Percentiles rank a stretch among this genome's conserved stretches.
These are phyloP conservation scores for Aspergillus biplanus DNA, from an alignment of 495 filamentous ascomycete genomes.

Conservation along the genomic window DNA sequence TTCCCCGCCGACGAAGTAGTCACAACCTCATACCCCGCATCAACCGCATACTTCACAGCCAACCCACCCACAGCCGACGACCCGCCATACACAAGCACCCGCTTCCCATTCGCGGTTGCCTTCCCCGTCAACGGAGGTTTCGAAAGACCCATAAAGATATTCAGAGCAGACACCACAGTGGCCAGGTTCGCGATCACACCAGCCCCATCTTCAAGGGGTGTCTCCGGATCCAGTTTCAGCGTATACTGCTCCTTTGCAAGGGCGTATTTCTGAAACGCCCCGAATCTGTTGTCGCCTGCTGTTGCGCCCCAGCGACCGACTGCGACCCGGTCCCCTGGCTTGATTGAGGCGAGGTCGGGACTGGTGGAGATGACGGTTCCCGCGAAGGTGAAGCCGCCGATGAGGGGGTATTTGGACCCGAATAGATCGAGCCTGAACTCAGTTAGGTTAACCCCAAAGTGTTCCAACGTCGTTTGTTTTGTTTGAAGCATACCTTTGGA, in stretches of 20 bases:
- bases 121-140: slow-evolving; percentile 10
- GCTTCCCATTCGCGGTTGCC: slow-evolving; percentile 23
- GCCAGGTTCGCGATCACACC: slow-evolving; percentile 14
- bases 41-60: slow-evolving; percentile 30
- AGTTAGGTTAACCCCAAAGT: no score
- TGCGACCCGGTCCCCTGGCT: slow-evolving; percentile 30
- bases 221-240: slow-evolving; percentile 10
- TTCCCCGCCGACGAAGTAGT: slow-evolving; percentile 40
- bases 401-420: slow-evolving; percentile 22
- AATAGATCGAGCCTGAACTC: background rate
- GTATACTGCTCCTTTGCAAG: slow-evolving; percentile 23
- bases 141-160: slow-evolving; percentile 23
- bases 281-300: slow-evolving; percentile 26
- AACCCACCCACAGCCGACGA: slow-evolving; percentile 30
- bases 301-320: slow-evolving; percentile 3
- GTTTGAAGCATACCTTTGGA: background rate
- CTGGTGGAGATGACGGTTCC: slow-evolving; percentile 29
- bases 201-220: slow-evolving; percentile 3
- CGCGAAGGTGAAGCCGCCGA: slow-evolving; percentile 29
- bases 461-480: no score
- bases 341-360: slow-evolving; percentile 24
- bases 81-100: slow-evolving; percentile 38
- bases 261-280: slow-evolving; percentile 35
- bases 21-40: slow-evolving; percentile 36
- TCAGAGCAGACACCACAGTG: slow-evolving; percentile 25